Evolutionary conservation across 2,329 filamentous ascomycete species (phyloP), one percentile per base, ranked within the genome.

Genomic region (Aspergillus ruber): DNA sequence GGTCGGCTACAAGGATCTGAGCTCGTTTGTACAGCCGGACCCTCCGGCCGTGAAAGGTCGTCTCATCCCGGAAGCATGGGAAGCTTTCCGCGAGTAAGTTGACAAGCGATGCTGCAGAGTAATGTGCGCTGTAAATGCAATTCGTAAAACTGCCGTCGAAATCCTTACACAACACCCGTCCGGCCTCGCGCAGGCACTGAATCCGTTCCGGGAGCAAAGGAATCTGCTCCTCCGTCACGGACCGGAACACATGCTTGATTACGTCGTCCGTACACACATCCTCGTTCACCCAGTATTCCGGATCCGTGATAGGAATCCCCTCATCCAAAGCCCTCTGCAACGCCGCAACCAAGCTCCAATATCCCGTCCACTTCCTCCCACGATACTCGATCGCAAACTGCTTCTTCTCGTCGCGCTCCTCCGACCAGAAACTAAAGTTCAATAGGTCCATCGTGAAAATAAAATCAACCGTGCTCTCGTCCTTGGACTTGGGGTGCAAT

Each of bases 381-480:
- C 79, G 80, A 68, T 96, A 97, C 48, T 88, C 84, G 38, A 98
- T 79, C 8, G 86, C 80, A 66, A 91, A 98, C 9, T 89, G 78
- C 58, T 91, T 83, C 21, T 55, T 52, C 4, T 82, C 77, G 9
- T 86, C 83, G 2, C 67, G 61, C 50, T 76, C 70, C 45, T 88
- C 84, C 12, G 88, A 94, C 93, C 93, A 98, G 67, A 98, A 98
- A 18, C 85, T 94, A 64, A 97, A 98, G 65, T 98, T 98, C 44
- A 98, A 74, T 23, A 98, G 69, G 65, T 98, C 93, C 89, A 98
- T 95, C 17, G 88, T 89, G 66, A 98, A 97, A 59, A 98, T 91
- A 65, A 98, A 97, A 53, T 88, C 85, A 18, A 95, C 82, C 0
- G 89, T 90, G 44, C 70, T 78, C 61, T 88, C 86, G 62, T 94